Evolutionary conservation across 305 asterid genomes (phyloP), one percentile per base, ranked within the genome.

Genomic region (Lippia alba): DNA sequence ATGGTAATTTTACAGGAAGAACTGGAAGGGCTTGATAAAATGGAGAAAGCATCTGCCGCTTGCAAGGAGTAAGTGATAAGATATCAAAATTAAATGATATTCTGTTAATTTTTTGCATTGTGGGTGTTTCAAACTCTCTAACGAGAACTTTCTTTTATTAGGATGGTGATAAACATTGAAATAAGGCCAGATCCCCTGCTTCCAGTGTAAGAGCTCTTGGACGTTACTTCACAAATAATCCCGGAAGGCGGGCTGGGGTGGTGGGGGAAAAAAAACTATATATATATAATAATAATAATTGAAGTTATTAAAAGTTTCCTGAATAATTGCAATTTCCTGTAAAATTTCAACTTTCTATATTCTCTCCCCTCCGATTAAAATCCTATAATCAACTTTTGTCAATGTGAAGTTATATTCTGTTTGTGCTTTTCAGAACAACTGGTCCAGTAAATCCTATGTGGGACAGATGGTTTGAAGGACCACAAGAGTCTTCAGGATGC

Each of bases 401-500:
- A 24, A 24, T 24, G 19, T 53, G 36, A 66, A 9, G 12, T 32
- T 50, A 8, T 9, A 54, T 36, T 59, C 55, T 19, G 17, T 72
- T 20, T 61, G 12, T 48, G 41, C 50, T 63, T 62, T 61, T 2
- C 84, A 89, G 96, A 80, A 87, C 96, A 19, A 83, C 57, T 0
- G 93, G 94, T 41, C 93, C 96, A 6, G 32, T 76, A 69, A 87
- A 85, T 70, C 90, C 90, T 10, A 64, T 41, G 4, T 89, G 96
- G 96, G 94, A 89, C 78, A 78, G 88, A 73, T 89, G 96, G 96
- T 87, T 89, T 71, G 96, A 89, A 85, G 81, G 90, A 44, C 89
- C 86, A 44, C 84, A 32, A 65, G 90, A 89, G 17, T 75, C 93
- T 41, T 78, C 89, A 3, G 77, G 88, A 74, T 89, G 96, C 83